Conservation (phyloP, 495 filamentous ascomycete genomes). For the Neurospora sp. region DNA sequence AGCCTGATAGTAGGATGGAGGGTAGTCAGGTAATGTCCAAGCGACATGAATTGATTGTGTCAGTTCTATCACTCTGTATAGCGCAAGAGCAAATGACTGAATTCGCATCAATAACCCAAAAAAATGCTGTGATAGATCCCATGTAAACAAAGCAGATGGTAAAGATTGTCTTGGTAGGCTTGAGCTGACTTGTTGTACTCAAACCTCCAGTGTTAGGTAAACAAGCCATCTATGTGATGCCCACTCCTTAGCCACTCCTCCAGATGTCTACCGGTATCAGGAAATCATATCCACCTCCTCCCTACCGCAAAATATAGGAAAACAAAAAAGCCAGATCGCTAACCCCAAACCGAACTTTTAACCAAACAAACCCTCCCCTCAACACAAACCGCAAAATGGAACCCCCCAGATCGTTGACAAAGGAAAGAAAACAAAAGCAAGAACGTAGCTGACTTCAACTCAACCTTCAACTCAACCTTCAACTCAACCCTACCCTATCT, state of each 20-base stretch:
- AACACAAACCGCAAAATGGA: neutral
- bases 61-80: neutral
- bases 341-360: neutral
- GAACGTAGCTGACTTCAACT: neutral
- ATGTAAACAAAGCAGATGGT: neutral
- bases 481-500: neutral
- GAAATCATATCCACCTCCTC: neutral
- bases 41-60: neutral
- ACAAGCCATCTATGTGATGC: neutral
- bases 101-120: neutral
- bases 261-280: neutral
- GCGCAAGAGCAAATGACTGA: neutral
- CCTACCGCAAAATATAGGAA: neutral
- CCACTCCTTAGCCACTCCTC: neutral
- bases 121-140: neutral
- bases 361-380: neutral
- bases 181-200: neutral
- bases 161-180: neutral
- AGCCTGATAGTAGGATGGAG: neutral
- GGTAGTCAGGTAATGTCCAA: neutral
- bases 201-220: neutral
- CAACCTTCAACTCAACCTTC: neutral
- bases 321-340: neutral
- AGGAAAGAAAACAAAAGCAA: neutral
- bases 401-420: neutral